A percentile compares a stretch with the other conserved stretches of the same genome.
Evolutionary conservation across 1,284 basidiomycete species (phyloP).

Genomic region (Moesziomyces globuligerus): DNA sequence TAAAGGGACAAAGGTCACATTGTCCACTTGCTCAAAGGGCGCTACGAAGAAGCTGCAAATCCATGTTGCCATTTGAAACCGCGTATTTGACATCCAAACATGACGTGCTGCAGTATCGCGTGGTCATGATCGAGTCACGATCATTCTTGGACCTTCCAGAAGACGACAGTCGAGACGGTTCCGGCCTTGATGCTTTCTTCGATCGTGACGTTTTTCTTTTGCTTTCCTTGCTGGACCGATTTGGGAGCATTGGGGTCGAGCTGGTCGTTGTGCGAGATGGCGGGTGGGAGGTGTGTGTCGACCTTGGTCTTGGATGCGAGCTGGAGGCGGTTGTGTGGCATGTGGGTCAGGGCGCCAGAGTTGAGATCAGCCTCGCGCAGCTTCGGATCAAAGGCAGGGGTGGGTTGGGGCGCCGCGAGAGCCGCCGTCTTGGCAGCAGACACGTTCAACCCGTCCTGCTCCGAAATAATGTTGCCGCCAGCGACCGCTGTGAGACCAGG

Average conservation of each 20-base stretch:
- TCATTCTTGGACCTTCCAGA: slow-evolving; percentile 51
- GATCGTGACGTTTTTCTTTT: slow-evolving; percentile 41
- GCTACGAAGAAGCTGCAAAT: too few species aligned
- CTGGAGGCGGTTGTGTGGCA: slow-evolving; percentile 62
- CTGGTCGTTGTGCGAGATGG: slow-evolving; percentile 13
- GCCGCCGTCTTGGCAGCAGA: slow-evolving; percentile 17
- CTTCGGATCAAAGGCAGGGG: slow-evolving; percentile 22
- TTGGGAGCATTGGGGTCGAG: background rate
- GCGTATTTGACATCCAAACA: too few species aligned
- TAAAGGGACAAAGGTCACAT: too few species aligned
- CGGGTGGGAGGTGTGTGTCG: slow-evolving; percentile 38
- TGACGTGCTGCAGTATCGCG: too few species aligned
- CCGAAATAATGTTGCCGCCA: slow-evolving; percentile 23
- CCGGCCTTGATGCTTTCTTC: slow-evolving; percentile 58
- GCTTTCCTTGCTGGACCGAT: slow-evolving; percentile 12
- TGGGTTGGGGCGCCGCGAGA: slow-evolving; percentile 6
- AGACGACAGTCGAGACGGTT: slow-evolving; percentile 56
- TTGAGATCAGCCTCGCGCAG: slow-evolving; percentile 55
- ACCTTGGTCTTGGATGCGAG: slow-evolving; percentile 49
- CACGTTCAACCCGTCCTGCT: slow-evolving; percentile 29
- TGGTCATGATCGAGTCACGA: background rate
- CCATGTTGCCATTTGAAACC: too few species aligned
- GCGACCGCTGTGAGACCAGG: slow-evolving; percentile 61
- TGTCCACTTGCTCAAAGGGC: too few species aligned
- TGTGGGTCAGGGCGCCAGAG: slow-evolving; percentile 57